Evolutionary conservation across 495 filamentous ascomycete species (phyloP).

Genomic region (Tuber brumale): DNA sequence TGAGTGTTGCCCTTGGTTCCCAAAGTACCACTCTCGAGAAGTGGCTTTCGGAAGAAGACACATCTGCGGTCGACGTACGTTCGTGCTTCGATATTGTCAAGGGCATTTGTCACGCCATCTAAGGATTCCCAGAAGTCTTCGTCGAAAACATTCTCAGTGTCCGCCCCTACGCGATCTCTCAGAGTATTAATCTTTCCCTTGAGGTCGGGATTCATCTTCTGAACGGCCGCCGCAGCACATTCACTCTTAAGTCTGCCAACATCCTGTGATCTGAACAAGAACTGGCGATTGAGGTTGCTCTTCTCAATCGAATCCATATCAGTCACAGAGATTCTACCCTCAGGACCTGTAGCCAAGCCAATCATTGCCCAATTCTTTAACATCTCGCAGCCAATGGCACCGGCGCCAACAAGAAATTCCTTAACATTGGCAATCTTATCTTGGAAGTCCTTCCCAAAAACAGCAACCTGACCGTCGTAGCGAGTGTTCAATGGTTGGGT

Average conservation of each 20-base stretch:
- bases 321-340: conserved; percentile 83
- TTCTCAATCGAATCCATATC: conserved; percentile 99
- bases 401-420: conserved; percentile 91
- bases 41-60: conserved; percentile 96
- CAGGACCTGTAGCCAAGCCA: conserved; percentile 78
- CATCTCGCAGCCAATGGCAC: conserved; percentile 98
- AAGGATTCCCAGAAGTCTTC: conserved; percentile 88
- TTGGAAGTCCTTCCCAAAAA: conserved; percentile 90
- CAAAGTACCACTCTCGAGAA: conserved; percentile 93
- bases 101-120: conserved; percentile 90
- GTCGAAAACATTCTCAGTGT: conserved; percentile 92
- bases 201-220: conserved; percentile 91
- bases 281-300: conserved; percentile 97
- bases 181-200: conserved; percentile 73
- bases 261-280: conserved; percentile 89
- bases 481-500: conserved; percentile 76
- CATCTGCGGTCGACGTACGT: conserved; percentile 97
- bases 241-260: conserved; percentile 97
- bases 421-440: conserved; percentile 83
- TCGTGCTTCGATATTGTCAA: conserved; percentile 96
- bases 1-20: conserved; percentile 98
- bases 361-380: conserved; percentile 99
- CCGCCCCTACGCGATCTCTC: conserved; percentile 80
- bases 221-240: conserved; percentile 78
- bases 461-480: conserved; percentile 95